Base-by-base conservation (phyloP, 2,329 filamentous ascomycete species). In the Nectriaceae sp. region DNA sequence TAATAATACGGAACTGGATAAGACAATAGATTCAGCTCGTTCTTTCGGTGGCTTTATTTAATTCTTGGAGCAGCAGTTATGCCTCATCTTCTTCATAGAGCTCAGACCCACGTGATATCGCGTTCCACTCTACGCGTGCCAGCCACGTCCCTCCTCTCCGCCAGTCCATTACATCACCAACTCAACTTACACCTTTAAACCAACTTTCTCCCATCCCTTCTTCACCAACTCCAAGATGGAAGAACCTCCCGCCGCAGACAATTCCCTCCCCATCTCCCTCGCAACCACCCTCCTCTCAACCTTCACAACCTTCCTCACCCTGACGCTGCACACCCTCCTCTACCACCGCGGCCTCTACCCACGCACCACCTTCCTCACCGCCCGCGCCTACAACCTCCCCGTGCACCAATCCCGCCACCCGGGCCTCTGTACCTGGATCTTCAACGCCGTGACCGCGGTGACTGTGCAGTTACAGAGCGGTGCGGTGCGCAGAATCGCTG, bases 361-460 rank as follows among this genome's bases (percentile, higher is more conserved):
- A 0, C 70, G 74, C 41, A 72, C 82, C 21, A 89, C 90, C 29
- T 97, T 96, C 72, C 80, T 93, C 49, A 83, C 87, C 36, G 82
- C 87, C 33, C 83, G 87, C 55, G 90, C 89, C 61, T 92, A 92
- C 76, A 91, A 93, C 71, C 85, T 90, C 49, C 81, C 90, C 22
- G 87, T 95, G 39, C 87, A 88, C 61, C 91, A 96, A 67, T 93
- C 84, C 51, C 87, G 91, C 49, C 91, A 96, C 69, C 90, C 92
- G 0, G 82, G 83, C 59, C 88, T 96, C 55, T 95, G 90, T 76
- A 75, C 83, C 61, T 97, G 92, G 88, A 84, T 96, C 69, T 82
- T 79, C 64, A 88, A 94, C 66, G 90, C 91, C 56, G 82, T 94
- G 36, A 75, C 84, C 53, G 87, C 90, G 29, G 81, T 91, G 19